phyloP scores from a whole-genome alignment of 1,284 basidiomycete species.

The Cryptococcus sp. region DNA sequence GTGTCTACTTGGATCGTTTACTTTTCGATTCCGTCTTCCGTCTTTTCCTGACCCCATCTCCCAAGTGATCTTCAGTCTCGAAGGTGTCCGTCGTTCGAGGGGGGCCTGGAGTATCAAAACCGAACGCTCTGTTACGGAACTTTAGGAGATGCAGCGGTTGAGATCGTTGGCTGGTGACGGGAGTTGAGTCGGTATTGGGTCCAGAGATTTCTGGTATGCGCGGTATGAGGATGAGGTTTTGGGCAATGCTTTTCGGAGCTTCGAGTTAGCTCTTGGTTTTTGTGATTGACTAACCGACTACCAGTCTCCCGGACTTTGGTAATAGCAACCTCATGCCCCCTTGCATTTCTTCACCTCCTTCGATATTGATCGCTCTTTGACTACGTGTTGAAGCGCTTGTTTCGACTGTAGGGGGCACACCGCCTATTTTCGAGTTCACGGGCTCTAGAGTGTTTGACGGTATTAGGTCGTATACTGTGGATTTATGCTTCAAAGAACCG shows the following conservation, averaged over 20 bases:
- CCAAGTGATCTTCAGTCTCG: slow-evolving; percentile 1
- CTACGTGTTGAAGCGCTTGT: slow-evolving; percentile 25
- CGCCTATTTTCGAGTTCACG: slow-evolving; percentile 22
- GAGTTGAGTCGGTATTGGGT: slow-evolving; percentile 1
- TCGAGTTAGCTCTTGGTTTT: slow-evolving; percentile 31
- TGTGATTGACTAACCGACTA: slow-evolving; percentile 36
- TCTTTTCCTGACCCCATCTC: slow-evolving; percentile 11
- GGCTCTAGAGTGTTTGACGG: slow-evolving; percentile 12
- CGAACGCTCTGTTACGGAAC: slow-evolving; percentile 37
- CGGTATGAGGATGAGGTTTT: not conserved
- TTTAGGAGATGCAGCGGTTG: slow-evolving; percentile 39
- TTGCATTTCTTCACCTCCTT: slow-evolving; percentile 41
- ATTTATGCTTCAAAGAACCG: slow-evolving; percentile 28
- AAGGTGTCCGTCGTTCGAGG: not conserved
- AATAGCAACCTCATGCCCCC: slow-evolving; percentile 40
- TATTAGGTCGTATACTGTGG: slow-evolving; percentile 24
- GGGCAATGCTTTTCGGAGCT: not conserved
- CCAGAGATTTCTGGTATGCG: not conserved
- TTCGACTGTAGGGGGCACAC: slow-evolving; percentile 27
- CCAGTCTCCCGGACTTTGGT: slow-evolving; percentile 33
- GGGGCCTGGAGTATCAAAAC: slow-evolving; percentile 37
- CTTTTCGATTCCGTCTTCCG: not conserved
- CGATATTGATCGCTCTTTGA: slow-evolving; percentile 2
- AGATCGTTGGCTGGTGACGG: slow-evolving; percentile 13
- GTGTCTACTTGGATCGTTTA: too few species aligned